Percentiles rank a stretch among this genome's conserved stretches.
Evolutionary conservation across 495 filamentous ascomycete species (phyloP).

Genomic region (Cladorrhinum samala): DNA sequence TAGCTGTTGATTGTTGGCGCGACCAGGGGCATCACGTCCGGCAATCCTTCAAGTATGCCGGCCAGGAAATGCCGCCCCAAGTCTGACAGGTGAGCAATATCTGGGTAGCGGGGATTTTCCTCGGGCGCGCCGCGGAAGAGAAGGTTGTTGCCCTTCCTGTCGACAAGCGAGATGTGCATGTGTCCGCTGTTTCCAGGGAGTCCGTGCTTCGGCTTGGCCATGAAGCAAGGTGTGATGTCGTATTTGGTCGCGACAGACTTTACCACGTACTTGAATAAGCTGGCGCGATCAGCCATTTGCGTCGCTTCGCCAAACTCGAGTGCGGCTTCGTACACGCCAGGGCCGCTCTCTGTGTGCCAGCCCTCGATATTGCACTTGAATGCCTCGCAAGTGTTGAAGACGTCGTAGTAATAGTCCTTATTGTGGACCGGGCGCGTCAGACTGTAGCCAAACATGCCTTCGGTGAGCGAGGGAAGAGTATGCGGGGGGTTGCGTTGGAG

Average conservation of each 20-base stretch:
- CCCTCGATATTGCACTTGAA: slow-evolving; percentile 86
- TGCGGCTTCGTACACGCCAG: slow-evolving; percentile 93
- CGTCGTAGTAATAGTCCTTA: slow-evolving; percentile 87
- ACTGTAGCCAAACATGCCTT: slow-evolving; percentile 98
- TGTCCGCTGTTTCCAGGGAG: slow-evolving; percentile 91
- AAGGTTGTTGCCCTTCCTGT: slow-evolving; percentile 66
- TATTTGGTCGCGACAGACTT: slow-evolving; percentile 79
- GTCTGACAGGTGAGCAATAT: slow-evolving; percentile 75
- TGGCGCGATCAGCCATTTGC: slow-evolving; percentile 84
- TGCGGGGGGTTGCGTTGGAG: slow-evolving; percentile 66
- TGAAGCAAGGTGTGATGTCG: slow-evolving; percentile 94
- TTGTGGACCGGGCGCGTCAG: slow-evolving; percentile 89
- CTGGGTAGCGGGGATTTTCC: slow-evolving; percentile 60
- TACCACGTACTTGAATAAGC: slow-evolving; percentile 90
- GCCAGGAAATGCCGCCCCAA: slow-evolving; percentile 90
- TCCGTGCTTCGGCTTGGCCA: slow-evolving; percentile 93
- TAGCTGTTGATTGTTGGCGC: slow-evolving; percentile 96
- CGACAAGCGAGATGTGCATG: slow-evolving; percentile 83
- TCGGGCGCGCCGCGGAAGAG: slow-evolving; percentile 69
- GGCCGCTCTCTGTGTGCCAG: slow-evolving; percentile 96
- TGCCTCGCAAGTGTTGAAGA: slow-evolving; percentile 74
- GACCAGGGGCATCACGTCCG: slow-evolving; percentile 91
- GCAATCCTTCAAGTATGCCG: slow-evolving; percentile 78
- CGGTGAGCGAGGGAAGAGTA: slow-evolving; percentile 69
- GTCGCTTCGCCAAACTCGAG: slow-evolving; percentile 78